phyloP scores from a whole-genome alignment of 2,329 filamentous ascomycete genomes.

The Sporothrix protearum region DNA sequence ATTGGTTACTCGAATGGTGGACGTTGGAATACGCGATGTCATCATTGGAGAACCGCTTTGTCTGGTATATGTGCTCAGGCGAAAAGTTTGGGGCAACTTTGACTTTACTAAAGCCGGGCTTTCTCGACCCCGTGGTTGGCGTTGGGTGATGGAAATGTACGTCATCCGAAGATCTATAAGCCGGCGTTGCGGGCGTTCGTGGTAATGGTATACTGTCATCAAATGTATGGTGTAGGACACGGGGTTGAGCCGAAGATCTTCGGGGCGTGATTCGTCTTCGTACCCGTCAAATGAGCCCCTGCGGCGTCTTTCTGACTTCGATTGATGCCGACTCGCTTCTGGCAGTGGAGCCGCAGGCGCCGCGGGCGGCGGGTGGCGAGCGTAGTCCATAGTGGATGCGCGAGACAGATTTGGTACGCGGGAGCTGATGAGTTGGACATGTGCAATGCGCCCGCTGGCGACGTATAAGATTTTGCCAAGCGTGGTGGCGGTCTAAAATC shows the following conservation, averaged over 20 bases:
- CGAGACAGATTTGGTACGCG: constrained; percentile 26
- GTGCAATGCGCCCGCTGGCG: constrained; percentile 27
- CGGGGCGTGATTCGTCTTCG: constrained; percentile 22
- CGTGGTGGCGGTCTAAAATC: constrained; percentile 28
- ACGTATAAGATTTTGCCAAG: constrained; percentile 32
- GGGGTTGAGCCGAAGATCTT: constrained; percentile 2
- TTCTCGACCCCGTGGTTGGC: not conserved
- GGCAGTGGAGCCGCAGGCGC: constrained; percentile 22
- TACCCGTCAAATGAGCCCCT: constrained; percentile 27
- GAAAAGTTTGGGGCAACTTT: constrained; percentile 26
- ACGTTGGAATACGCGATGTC: constrained; percentile 28
- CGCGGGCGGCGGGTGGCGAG: constrained; percentile 16
- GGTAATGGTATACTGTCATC: constrained; percentile 17
- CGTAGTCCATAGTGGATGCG: constrained; percentile 29
- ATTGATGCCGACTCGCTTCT: constrained; percentile 19
- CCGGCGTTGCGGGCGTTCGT: constrained; percentile 12
- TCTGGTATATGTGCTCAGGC: constrained; percentile 27
- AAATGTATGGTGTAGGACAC: constrained; percentile 16
- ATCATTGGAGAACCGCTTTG: constrained; percentile 28
- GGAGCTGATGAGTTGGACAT: constrained; percentile 25
- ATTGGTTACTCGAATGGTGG: constrained; percentile 22
- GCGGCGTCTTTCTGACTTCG: constrained; percentile 26
- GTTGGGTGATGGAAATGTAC: constrained; percentile 17
- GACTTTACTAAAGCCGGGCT: constrained; percentile 25
- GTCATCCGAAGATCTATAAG: constrained; percentile 14